These are phyloP conservation scores for Suillus lakei DNA, from an alignment of 768 basidiomycete species.

Conservation along the genomic window DNA sequence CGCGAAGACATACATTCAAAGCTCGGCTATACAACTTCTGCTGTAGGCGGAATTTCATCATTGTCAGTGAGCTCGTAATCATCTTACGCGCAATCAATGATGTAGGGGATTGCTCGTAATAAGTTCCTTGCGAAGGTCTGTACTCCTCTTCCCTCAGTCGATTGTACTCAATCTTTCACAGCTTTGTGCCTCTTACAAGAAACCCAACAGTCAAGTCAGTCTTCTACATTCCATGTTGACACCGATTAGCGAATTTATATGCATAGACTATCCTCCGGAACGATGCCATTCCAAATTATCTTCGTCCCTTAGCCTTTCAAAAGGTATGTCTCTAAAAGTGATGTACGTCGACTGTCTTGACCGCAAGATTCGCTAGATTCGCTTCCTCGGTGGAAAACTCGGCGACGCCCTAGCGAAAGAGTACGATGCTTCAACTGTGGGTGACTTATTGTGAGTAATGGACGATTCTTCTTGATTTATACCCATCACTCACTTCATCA, in stretches of 20 bases:
- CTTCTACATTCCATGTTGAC: slow-evolving; percentile 1
- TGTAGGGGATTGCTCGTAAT: slow-evolving; percentile 86
- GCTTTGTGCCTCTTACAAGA: slow-evolving; percentile 91
- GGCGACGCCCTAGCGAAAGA: slow-evolving; percentile 86
- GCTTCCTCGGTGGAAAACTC: slow-evolving; percentile 94
- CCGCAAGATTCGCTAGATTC: slow-evolving; percentile 59
- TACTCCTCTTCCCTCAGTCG: neutral
- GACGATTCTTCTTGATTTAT: neutral
- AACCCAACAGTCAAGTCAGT: slow-evolving; percentile 82
- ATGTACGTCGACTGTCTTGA: neutral
- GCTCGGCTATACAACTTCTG: slow-evolving; percentile 93
- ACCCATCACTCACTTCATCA: neutral
- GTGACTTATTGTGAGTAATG: slow-evolving; percentile 79
- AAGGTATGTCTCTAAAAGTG: slow-evolving; percentile 52
- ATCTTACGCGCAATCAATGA: neutral
- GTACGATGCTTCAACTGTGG: slow-evolving; percentile 88
- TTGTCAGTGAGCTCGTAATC: neutral
- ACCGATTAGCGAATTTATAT: slow-evolving; percentile 6
- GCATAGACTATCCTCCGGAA: slow-evolving; percentile 83
- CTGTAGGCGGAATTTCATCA: slow-evolving; percentile 52
- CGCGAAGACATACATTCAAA: slow-evolving; percentile 67
- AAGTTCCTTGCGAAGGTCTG: slow-evolving; percentile 93
- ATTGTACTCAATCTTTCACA: slow-evolving; percentile 32
- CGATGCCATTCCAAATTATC: slow-evolving; percentile 81
- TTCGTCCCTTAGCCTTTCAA: slow-evolving; percentile 85